These are phyloP conservation scores for Dactylorhiza incarnata DNA, from an alignment of 106 monocot genomes.

Conservation along the genomic window DNA sequence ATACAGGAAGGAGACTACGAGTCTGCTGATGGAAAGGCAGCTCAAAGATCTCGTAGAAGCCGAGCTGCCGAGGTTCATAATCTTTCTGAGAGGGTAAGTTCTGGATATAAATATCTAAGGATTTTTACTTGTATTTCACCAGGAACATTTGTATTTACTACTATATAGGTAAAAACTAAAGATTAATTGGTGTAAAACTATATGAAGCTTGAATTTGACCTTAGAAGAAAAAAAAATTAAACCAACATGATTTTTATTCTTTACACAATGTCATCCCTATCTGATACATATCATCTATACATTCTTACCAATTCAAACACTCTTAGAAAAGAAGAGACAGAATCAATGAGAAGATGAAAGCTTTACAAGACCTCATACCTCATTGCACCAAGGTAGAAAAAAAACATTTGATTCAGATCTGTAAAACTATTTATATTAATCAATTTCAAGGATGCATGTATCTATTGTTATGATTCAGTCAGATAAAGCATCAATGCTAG, in stretches of 20 bases:
- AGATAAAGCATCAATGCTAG: constrained; percentile 78
- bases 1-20: constrained; percentile 7
- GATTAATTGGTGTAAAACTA: too few species aligned
- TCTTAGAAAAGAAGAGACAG: constrained; percentile 10
- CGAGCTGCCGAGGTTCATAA: constrained; percentile 48
- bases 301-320: neutral
- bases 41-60: constrained; percentile 11
- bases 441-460: neutral
- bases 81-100: constrained; percentile 47
- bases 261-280: too few species aligned
- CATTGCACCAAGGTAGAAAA: constrained; percentile 12
- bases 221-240: too few species aligned
- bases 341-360: constrained; percentile 13
- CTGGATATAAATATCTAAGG: neutral
- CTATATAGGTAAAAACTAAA: too few species aligned
- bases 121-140: too few species aligned
- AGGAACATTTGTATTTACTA: too few species aligned
- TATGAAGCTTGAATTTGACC: too few species aligned
- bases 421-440: neutral
- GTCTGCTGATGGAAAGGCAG: constrained; percentile 6
- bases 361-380: constrained; percentile 10
- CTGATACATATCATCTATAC: neutral
- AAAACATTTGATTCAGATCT: neutral
- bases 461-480: constrained; percentile 19
- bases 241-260: too few species aligned